Percentiles rank a stretch among this genome's conserved stretches.
phyloP scores from a whole-genome alignment of 805 yeast genomes.

The Candida ovalis region DNA sequence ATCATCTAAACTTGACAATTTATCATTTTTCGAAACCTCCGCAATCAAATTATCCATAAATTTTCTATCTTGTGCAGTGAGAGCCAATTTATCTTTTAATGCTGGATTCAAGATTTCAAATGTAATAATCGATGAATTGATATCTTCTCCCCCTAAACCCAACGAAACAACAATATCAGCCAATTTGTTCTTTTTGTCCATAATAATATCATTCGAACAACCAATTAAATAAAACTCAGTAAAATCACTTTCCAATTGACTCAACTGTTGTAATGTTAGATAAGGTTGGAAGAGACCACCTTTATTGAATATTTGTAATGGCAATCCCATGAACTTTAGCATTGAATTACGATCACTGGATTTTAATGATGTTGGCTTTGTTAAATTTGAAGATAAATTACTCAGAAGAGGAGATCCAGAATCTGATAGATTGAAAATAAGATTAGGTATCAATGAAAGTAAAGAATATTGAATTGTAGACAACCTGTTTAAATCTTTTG shows the following conservation, averaged over 20 bases:
- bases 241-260: slow-evolving; percentile 55
- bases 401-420: slow-evolving; percentile 73
- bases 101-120: slow-evolving; percentile 42
- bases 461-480: slow-evolving; percentile 83
- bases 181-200: slow-evolving; percentile 55
- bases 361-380: slow-evolving; percentile 61
- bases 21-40: slow-evolving; percentile 42
- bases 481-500: slow-evolving; percentile 72
- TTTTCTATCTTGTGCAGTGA: slow-evolving; percentile 62
- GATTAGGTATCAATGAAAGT: slow-evolving; percentile 77
- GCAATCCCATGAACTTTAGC: slow-evolving; percentile 79
- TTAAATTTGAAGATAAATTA: slow-evolving; percentile 46
- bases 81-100: slow-evolving; percentile 41
- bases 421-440: slow-evolving; percentile 67
- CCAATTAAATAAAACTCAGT: slow-evolving; percentile 74
- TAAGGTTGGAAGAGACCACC: slow-evolving; percentile 92
- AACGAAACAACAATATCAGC: slow-evolving; percentile 74
- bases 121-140: slow-evolving; percentile 27
- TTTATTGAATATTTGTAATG: slow-evolving; percentile 77
- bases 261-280: slow-evolving; percentile 88
- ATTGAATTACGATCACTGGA: slow-evolving; percentile 78
- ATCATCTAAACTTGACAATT: slow-evolving; percentile 7
- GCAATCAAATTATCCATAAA: slow-evolving; percentile 61
- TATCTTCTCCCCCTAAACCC: slow-evolving; percentile 37
- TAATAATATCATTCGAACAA: slow-evolving; percentile 77